Base-by-base conservation (phyloP, 2,329 filamentous ascomycete genomes). In the Hypoxylon sp. region DNA sequence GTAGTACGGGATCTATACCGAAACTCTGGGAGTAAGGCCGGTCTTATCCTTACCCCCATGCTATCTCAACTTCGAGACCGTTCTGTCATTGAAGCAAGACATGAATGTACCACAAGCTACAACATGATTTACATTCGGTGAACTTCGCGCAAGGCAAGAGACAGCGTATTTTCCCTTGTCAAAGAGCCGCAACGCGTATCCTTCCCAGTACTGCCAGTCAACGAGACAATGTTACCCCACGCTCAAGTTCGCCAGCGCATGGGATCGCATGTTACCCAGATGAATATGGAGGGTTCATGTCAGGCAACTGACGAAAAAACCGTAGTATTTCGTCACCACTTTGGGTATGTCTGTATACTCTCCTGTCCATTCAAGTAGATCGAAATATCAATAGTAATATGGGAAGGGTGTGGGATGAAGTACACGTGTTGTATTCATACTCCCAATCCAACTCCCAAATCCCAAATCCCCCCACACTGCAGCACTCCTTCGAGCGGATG, bases 111-210 rank as follows among this genome's bases (percentile, higher is more conserved):
- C n/a, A n/a, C n/a, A n/a, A n/a, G n/a, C n/a, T n/a, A n/a, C n/a
- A n/a, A n/a, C n/a, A n/a, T n/a, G n/a, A n/a, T n/a, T n/a, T n/a
- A n/a, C n/a, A n/a, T 11, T 48, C 38, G 43, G 42, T 36, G 17
- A 31, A 34, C 19, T 30, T 29, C 7, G 42, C 12, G 38, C 23
- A 38, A 38, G 30, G 41, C 41, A 42, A 46, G 34, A 37, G 51
- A 45, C 13, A 42, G 21, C 35, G 41, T 31, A 47, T 13, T 11
- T 35, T 31, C 36, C 35, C 36, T 27, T 48, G 56, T 30, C 26
- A 31, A 45, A 55, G 52, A 59, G 56, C 56, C 56, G 36, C 56
- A 59, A n/a, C 43, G 41, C 30, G 25, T 45, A 51, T 56, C 48
- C 37, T 59, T 49, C 36, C 49, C 15, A 47, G 31, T 37, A 9